phyloP scores from a whole-genome alignment of 73 alveolate species.

The Paramecium sexaurelia region DNA sequence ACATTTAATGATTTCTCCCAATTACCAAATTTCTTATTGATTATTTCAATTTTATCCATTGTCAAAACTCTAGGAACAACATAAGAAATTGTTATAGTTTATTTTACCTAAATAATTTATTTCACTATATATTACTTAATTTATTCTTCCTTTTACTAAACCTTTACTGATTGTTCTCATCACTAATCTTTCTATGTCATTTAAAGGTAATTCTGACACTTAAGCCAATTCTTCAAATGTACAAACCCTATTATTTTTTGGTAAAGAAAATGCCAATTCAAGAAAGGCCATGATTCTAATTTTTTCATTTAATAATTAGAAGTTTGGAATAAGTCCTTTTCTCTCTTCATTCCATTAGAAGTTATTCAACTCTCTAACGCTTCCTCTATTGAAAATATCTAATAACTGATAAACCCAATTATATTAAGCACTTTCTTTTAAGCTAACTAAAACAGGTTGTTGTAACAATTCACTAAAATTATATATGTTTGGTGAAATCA shows the following conservation, averaged over 20 bases:
- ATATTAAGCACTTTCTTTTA: conserved; percentile 28
- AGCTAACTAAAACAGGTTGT: conserved; percentile 49
- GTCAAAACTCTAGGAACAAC: conserved; percentile 66
- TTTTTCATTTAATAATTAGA: conserved; percentile 38
- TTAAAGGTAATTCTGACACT: conserved; percentile 32
- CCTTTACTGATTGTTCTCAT: conserved; percentile 86
- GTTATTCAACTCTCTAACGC: conserved; percentile 15
- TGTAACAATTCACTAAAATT: conserved; percentile 66
- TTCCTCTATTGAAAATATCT: conserved; percentile 65
- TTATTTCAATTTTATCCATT: conserved; percentile 43
- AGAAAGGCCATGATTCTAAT: conserved; percentile 68
- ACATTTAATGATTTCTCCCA: conserved; percentile 45
- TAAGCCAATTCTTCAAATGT: conserved; percentile 30
- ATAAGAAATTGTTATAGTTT: conserved; percentile 26
- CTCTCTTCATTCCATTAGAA: conserved; percentile 32
- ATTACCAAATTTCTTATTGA: conserved; percentile 56
- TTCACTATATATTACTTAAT: conserved; percentile 72
- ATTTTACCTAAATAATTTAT: not conserved
- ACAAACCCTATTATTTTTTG: conserved; percentile 61
- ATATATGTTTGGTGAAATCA: conserved; percentile 65
- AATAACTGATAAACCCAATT: conserved; percentile 57
- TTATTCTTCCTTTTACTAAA: conserved; percentile 78
- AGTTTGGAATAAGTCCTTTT: not conserved
- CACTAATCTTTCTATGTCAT: conserved; percentile 79
- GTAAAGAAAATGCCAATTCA: conserved; percentile 66